Conservation (phyloP, 306 rosid genomes). For the Fragaria iinumae region DNA sequence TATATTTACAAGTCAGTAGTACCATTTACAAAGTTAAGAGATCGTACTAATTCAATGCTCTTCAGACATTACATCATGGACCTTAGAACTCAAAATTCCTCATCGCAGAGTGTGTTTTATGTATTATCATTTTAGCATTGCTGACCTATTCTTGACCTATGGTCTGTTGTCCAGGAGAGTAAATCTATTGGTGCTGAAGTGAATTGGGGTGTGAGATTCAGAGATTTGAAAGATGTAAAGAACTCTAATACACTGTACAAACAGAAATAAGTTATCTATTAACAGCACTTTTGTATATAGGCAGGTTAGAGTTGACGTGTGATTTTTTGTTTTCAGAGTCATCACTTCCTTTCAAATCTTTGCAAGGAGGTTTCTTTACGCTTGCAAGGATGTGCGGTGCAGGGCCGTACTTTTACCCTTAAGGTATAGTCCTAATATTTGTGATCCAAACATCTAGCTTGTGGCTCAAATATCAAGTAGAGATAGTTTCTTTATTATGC, state of each 20-base stretch:
- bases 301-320: conserved; percentile 36
- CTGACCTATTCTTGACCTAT: conserved; percentile 19
- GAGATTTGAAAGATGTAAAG: conserved; percentile 68
- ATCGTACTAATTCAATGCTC: not conserved
- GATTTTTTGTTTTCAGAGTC: conserved; percentile 59
- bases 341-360: conserved; percentile 64
- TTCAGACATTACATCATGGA: not conserved
- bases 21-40: not conserved
- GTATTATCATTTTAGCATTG: not conserved
- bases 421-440: conserved; percentile 49
- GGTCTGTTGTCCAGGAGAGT: conserved; percentile 56
- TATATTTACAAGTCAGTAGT: not conserved
- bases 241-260: conserved; percentile 30
- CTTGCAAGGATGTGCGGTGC: conserved; percentile 71
- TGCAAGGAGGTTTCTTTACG: conserved; percentile 90
- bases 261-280: not conserved
- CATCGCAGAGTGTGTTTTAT: not conserved
- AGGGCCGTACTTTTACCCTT: conserved; percentile 82
- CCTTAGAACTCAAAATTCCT: not conserved
- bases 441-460: not conserved
- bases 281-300: conserved; percentile 15
- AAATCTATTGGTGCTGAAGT: conserved; percentile 97
- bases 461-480: conserved; percentile 7
- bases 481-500: conserved; percentile 3
- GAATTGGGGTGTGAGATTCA: conserved; percentile 98